These are phyloP conservation scores for Piper longum DNA, from an alignment of 164 flowering plant genomes.

Conservation along the genomic window DNA sequence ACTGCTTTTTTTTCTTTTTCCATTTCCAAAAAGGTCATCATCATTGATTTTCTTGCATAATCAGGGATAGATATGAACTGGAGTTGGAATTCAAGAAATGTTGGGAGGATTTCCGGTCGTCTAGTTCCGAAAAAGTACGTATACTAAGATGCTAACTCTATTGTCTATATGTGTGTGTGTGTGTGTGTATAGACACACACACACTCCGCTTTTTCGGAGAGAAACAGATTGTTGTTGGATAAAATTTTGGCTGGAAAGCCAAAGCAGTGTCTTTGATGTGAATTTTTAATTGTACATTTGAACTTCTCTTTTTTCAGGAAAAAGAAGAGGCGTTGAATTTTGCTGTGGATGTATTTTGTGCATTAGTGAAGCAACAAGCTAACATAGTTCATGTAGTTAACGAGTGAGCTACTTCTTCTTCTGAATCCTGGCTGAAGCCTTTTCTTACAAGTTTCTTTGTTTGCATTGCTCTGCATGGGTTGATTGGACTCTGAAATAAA, in stretches of 20 bases:
- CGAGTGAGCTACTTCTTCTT: conserved; percentile 30
- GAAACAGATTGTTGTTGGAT: background rate
- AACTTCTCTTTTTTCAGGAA: conserved; percentile 49
- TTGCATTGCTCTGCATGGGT: too few species aligned
- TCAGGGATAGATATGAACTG: conserved; percentile 84
- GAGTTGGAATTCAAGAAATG: conserved; percentile 97
- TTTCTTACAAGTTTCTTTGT: too few species aligned
- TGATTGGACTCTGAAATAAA: too few species aligned
- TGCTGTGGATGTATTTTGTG: conserved; percentile 88
- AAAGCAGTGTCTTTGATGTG: too few species aligned
- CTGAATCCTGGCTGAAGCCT: too few species aligned
- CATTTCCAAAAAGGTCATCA: background rate
- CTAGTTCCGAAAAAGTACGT: conserved; percentile 83
- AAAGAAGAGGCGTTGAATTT: conserved; percentile 91
- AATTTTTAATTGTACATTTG: background rate
- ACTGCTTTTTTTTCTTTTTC: background rate
- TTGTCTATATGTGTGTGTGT: background rate
- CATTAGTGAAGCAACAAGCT: conserved; percentile 82
- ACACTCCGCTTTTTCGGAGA: background rate
- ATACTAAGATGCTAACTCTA: background rate
- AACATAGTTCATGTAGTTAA: conserved; percentile 80
- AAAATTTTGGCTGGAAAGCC: background rate
- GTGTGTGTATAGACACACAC: too few species aligned
- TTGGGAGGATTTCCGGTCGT: conserved; percentile 99
- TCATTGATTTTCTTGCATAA: background rate